phyloP scores from a whole-genome alignment of 345 rosid genomes.

The Arabidopsis thaliana region TAIR10.1 NC_003075.7:15312501-15313000 shows the following conservation, averaged over 20 bases:
- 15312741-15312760: slow-evolving; percentile 56
- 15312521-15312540: slow-evolving; percentile 24
- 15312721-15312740: slow-evolving; percentile 9
- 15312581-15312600: slow-evolving; percentile 34
- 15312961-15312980: not conserved
- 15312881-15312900: slow-evolving; percentile 31
- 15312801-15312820: slow-evolving; percentile 45
- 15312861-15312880: slow-evolving; percentile 33
- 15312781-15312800: slow-evolving; percentile 43
- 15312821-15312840: slow-evolving; percentile 41
- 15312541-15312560: slow-evolving; percentile 50
- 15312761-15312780: slow-evolving; percentile 36
- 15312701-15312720: slow-evolving; percentile 47
- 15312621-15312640: slow-evolving; percentile 49
- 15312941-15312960: not conserved
- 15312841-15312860: slow-evolving; percentile 47
- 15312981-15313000: slow-evolving; percentile 9
- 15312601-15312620: slow-evolving; percentile 30
- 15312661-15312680: slow-evolving; percentile 40
- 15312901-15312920: slow-evolving; percentile 34
- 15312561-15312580: slow-evolving; percentile 50
- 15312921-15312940: not conserved
- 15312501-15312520: slow-evolving; percentile 39
- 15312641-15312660: slow-evolving; percentile 48
- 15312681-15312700: slow-evolving; percentile 45